A percentile compares a stretch with the other conserved stretches of the same genome.
Evolutionary conservation across 2,329 filamentous ascomycete species (phyloP).

Genomic region (Fusarium nematophilum): DNA sequence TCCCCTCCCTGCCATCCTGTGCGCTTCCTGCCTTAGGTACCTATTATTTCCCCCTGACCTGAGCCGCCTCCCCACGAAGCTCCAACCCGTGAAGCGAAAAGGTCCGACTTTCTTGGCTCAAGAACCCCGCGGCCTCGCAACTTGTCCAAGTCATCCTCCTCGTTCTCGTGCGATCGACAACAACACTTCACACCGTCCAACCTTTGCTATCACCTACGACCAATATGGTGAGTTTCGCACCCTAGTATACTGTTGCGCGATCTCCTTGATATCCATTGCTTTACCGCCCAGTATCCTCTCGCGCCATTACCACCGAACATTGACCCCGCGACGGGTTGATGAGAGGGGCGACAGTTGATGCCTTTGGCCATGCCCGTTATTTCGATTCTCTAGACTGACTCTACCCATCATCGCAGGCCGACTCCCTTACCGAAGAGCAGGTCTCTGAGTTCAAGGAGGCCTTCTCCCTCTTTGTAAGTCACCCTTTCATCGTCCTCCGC

Average conservation of each 20-base stretch:
- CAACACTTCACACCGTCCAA: conserved; percentile 34
- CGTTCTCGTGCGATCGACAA: conserved; percentile 42
- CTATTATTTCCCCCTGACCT: conserved; percentile 34
- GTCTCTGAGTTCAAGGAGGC: conserved; percentile 99
- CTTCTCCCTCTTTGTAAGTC: conserved; percentile 98
- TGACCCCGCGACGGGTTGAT: conserved; percentile 41
- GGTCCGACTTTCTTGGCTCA: conserved; percentile 45
- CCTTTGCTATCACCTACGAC: conserved; percentile 33
- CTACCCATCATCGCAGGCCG: conserved; percentile 71
- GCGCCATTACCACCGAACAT: conserved; percentile 28
- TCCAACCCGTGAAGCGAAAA: conserved; percentile 42
- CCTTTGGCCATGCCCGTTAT: conserved; percentile 29
- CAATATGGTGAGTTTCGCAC: conserved; percentile 46
- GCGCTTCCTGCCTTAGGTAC: conserved; percentile 39
- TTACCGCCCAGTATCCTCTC: conserved; percentile 17
- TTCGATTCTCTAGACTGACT: conserved; percentile 38
- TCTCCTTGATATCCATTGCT: conserved; percentile 7
- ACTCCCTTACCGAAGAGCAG: conserved; percentile 99
- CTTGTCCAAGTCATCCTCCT: conserved; percentile 46
- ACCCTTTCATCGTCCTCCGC: conserved; percentile 1
- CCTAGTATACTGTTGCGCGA: conserved; percentile 7
- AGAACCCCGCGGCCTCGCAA: conserved; percentile 46
- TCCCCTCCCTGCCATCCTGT: conserved; percentile 2
- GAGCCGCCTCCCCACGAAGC: conserved; percentile 41
- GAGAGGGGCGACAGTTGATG: conserved; percentile 44